Evolutionary conservation across 805 yeast species (phyloP), one percentile per base, ranked within the genome.

Genomic region (Kuraishia cidri): DNA sequence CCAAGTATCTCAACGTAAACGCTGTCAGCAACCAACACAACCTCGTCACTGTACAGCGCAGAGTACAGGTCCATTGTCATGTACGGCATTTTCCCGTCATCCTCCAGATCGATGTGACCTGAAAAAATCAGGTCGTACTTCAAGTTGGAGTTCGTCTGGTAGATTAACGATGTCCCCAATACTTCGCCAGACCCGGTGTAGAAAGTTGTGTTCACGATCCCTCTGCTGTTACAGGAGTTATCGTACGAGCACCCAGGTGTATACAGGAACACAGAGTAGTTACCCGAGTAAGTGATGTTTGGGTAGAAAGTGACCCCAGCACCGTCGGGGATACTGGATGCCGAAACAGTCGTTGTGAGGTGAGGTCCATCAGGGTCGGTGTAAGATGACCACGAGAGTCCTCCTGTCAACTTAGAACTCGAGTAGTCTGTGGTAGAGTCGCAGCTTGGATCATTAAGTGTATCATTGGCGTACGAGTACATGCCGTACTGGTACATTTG

Each of bases 161-260:
- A 86, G 15, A 90, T 61, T 26, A 66, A 41, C 2, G 58, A 43
- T 1, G 73, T 45, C 2, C 66, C 45, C 3, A 77, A 44, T 1
- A 66, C 36, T 0, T 51, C 45, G 15, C 69, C 72, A 21, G 67
- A 61, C 7, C 64, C 66, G 24, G 71, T 69, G 40, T 54, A 60
- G 2, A 88, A 61, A 0, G 94, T 69, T 0, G 79, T 95, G 44
- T 84, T 84, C 3, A 84, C 90, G 17, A 73, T 68, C 8, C 94
- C 90, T 49, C 98, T 69, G 14, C 58, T 37, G 15, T 50, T 43
- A 56, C 98, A 92, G 0, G 92, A 68, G 31, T 60, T 55, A 49
- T 83, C 95, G 3, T 44, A 50, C 1, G 52, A 33, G 58, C 98
- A 92, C 0, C 97, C 97, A 0, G 96, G 96, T 1, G 98, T 92